Conservation (phyloP, 352 stramenopile species). For the Aphanomyces cochlioides region DNA sequence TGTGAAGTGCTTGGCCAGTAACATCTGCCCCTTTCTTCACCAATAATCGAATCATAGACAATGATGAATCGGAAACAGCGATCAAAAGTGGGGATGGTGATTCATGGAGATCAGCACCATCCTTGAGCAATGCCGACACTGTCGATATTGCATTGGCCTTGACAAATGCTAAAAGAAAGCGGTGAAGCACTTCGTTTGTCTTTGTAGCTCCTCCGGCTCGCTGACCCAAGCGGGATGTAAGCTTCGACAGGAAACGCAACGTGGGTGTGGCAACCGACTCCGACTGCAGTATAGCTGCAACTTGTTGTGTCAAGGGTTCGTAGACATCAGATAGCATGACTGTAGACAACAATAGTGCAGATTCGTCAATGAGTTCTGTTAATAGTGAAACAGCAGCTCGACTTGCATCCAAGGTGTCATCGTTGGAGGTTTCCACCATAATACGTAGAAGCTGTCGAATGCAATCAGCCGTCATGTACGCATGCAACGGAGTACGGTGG, state of each 20-base stretch:
- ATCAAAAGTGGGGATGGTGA: constrained; percentile 58
- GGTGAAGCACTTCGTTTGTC: constrained; percentile 50
- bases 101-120: constrained; percentile 71
- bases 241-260: constrained; percentile 12
- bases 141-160: constrained; percentile 62
- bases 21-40: constrained; percentile 74
- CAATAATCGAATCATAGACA: constrained; percentile 72
- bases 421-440: constrained; percentile 14
- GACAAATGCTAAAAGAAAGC: constrained; percentile 67
- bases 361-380: constrained; percentile 63
- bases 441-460: constrained; percentile 18
- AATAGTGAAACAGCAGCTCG: constrained; percentile 60
- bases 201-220: constrained; percentile 14
- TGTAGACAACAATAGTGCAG: constrained; percentile 43
- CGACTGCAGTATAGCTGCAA: constrained; percentile 9
- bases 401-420: constrained; percentile 27
- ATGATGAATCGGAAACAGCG: constrained; percentile 52
- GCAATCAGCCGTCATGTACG: neutral
- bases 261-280: constrained; percentile 13
- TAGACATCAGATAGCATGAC: neutral
- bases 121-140: constrained; percentile 67
- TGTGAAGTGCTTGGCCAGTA: constrained; percentile 59
- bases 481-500: constrained; percentile 13
- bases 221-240: neutral
- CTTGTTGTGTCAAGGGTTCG: neutral